Base-by-base conservation (phyloP, 306 rosid species). In the Quercus aquifolioides region DNA sequence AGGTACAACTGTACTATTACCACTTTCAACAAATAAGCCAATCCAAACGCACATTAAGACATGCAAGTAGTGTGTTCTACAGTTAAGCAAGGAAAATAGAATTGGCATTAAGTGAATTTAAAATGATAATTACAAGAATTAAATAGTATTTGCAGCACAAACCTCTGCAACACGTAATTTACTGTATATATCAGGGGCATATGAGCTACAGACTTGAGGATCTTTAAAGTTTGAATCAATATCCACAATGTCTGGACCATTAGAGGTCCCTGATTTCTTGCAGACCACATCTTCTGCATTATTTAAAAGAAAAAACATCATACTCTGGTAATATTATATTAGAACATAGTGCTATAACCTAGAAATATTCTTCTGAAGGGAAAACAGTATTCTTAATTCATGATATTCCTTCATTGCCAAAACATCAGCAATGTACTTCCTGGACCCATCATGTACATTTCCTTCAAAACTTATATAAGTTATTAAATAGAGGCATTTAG, bases 161-260 rank as follows among this genome's bases (percentile, higher is more conserved):
- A 90, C 98, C 98, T 94, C 98, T 46, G 86, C 80, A 51, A 94
- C 88, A 75, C 85, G 86, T 57, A 52, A 78, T 3, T 74, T 89
- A 18, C 65, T 73, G 86, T 94, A 89, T 62, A 94, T 92, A 62
- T 90, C 90, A 63, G 89, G 85, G 71, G 93, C 98, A 74, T 92
- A 92, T 83, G 82, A 73, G 79, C 94, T 88, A 90, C 98, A 94
- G 20, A 84, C 80, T 78, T 69, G 90, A 82, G 90, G 86, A 78
- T 94, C 92, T 77, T 84, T 88, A 68, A 86, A 25, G 79, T 86
- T 86, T 62, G 79, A 79, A 78, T 90, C 97, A 70, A 85, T 89
- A 81, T 92, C 87, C 79, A 85, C 87, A 65, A 86, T 70, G 73
- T 82, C 76, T 28, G 31, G 70, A 11, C 72, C 79, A 73, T 77